Conservation (phyloP, 129 eudicot genomes). For the Artemisia argyi region DNA sequence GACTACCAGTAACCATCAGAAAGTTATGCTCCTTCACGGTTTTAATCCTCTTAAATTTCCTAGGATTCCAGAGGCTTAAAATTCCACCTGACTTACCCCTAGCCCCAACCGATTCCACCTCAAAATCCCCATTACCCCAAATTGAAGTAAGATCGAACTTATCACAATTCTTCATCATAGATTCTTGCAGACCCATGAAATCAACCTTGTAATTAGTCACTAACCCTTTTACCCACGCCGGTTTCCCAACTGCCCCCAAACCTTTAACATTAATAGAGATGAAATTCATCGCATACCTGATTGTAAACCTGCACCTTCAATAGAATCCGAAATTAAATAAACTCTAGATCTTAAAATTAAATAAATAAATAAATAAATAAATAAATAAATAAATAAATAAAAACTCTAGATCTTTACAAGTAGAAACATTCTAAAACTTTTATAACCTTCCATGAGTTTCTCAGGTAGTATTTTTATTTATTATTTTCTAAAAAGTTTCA, state of each 20-base stretch:
- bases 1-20: background rate
- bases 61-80: background rate
- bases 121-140: background rate
- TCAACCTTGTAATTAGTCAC: background rate
- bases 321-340: background rate
- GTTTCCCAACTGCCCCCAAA: background rate
- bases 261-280: background rate
- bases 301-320: background rate
- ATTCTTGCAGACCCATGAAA: background rate
- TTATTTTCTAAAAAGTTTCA: too few relatives aligned
- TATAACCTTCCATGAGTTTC: too few relatives aligned
- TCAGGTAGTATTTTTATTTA: too few relatives aligned
- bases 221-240: background rate
- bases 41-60: background rate
- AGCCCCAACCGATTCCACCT: background rate
- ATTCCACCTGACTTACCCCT: background rate
- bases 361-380: too few relatives aligned
- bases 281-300: conserved; percentile 1
- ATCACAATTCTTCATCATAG: background rate
- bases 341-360: too few relatives aligned
- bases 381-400: too few relatives aligned
- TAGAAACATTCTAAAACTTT: too few relatives aligned
- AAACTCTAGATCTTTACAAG: too few relatives aligned
- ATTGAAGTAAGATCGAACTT: background rate
- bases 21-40: background rate